Evolutionary conservation across 306 rosid genomes (phyloP), one percentile per base, ranked within the genome.

Genomic region (Hippophae gyantsensis): DNA sequence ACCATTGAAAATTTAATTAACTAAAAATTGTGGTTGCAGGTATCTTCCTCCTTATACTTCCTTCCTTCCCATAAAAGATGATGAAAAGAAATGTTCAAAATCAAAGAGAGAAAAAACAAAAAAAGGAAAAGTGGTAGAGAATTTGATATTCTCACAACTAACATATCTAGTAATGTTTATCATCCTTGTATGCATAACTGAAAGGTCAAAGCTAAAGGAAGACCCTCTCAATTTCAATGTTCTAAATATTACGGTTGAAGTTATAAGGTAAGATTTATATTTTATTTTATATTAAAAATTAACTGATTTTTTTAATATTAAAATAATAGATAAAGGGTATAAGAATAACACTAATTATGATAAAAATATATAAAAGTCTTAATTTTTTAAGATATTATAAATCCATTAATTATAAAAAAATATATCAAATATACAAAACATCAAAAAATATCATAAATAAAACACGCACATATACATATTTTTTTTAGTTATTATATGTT

Each of bases 201-300:
- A 90, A 60, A 78, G 75, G 23, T 25, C 76, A 46, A 77, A 77
- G 73, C 45, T 90, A 46, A 87, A 59, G 62, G 74, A 83, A 7
- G 97, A 87, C 46, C 89, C 89, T 2, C 81, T 90, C 68, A 89
- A 86, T 67, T 86, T 87, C n/a, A 87, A 56, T 42, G 78, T 82
- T 0, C 41, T 87, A 25, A 81, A 67, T 72, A 69, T 90, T 56
- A 66, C 78, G 63, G 1, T 81, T 3, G 97, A 87, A 79, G 90
- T 87, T 0, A 60, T 68, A 43, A 77, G 86, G 93, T 73, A 40
- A 48, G 56, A 49, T 14, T 27, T 51, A 18, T 18, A 18, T 18
- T 18, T 18, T 18, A 18, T 18, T 18, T 18, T 18, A 18, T 18
- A 18, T 18, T 18, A 18, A 18, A 18, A 18, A 18, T 18, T 18